These are phyloP conservation scores for Circinella umbellata DNA, from an alignment of 371 early-diverging fungal genomes.

Conservation along the genomic window DNA sequence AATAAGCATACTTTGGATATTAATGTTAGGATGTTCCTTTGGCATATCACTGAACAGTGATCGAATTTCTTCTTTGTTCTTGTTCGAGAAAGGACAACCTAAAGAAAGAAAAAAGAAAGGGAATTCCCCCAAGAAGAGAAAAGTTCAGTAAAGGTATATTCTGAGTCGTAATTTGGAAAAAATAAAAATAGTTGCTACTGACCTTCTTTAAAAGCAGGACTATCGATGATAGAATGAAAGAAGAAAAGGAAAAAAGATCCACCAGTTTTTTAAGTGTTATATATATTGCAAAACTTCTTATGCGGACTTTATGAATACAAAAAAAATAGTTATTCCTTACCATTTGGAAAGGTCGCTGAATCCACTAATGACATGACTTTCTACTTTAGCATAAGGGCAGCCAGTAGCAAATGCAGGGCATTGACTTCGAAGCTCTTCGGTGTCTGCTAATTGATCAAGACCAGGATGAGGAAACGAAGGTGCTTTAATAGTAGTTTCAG, in stretches of 20 bases:
- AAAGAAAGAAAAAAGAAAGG: not conserved
- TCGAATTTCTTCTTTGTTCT: conserved; percentile 40
- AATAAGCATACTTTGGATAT: conserved; percentile 34
- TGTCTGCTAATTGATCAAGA: conserved; percentile 36
- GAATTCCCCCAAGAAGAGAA: not conserved
- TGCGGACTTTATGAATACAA: conserved; percentile 2
- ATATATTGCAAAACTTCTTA: not conserved
- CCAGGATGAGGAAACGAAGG: conserved; percentile 45
- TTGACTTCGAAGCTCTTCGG: conserved; percentile 44
- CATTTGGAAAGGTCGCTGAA: conserved; percentile 48
- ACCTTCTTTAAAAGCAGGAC: conserved; percentile 56
- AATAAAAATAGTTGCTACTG: not conserved
- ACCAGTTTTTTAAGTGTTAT: not conserved
- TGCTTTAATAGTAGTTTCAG: conserved; percentile 1
- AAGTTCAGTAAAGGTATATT: too few species aligned
- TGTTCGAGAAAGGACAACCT: conserved; percentile 56
- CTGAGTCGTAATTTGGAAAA: too few species aligned
- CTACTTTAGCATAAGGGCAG: conserved; percentile 51
- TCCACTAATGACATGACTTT: conserved; percentile 35
- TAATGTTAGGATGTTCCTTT: conserved; percentile 43
- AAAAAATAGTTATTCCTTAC: conserved; percentile 22
- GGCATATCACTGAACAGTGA: conserved; percentile 40
- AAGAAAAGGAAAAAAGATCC: not conserved
- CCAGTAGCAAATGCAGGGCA: conserved; percentile 57
- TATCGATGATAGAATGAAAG: conserved; percentile 13